Evolutionary conservation across 176 grass and related monocot genomes (phyloP).

Genomic region (Oryza longistaminata): DNA sequence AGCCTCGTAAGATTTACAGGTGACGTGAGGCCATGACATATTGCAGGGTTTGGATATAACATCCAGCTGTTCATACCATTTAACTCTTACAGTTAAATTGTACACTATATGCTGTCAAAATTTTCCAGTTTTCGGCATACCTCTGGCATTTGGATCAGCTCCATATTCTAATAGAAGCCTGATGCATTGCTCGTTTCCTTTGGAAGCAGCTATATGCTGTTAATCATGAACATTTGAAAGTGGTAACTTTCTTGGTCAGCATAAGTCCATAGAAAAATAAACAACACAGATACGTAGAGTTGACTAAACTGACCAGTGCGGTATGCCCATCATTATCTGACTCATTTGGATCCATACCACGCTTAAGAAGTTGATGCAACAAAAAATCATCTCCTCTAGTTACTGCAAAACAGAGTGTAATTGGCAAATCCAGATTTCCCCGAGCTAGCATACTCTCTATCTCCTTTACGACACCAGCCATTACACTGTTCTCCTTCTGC

Average conservation of each 20-base stretch:
- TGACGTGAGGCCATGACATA: neutral
- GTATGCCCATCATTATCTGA: constrained; percentile 78
- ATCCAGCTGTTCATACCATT: too few relatives aligned
- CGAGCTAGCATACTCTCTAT: constrained; percentile 86
- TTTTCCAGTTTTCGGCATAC: constrained; percentile 42
- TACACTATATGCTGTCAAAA: too few relatives aligned
- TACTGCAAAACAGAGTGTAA: constrained; percentile 84
- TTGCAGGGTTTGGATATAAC: too few relatives aligned
- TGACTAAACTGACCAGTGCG: constrained; percentile 59
- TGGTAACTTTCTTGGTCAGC: constrained; percentile 11
- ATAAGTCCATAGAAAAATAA: neutral
- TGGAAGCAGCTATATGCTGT: constrained; percentile 96
- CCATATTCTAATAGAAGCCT: constrained; percentile 69
- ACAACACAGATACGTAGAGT: neutral
- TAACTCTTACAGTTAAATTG: too few relatives aligned
- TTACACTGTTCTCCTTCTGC: constrained; percentile 53
- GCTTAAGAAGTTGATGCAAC: constrained; percentile 82
- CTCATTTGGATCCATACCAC: constrained; percentile 76
- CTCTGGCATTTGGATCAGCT: constrained; percentile 82
- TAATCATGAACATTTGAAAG: constrained; percentile 30
- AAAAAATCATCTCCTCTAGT: constrained; percentile 67
- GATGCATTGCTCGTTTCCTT: constrained; percentile 70
- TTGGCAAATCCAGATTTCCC: constrained; percentile 77
- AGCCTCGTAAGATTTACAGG: neutral
- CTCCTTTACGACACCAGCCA: constrained; percentile 68